A percentile compares a stretch with the other conserved stretches of the same genome.
These are phyloP conservation scores for Crucihimalaya himalaica DNA, from an alignment of 345 rosid genomes.

Conservation along the genomic window DNA sequence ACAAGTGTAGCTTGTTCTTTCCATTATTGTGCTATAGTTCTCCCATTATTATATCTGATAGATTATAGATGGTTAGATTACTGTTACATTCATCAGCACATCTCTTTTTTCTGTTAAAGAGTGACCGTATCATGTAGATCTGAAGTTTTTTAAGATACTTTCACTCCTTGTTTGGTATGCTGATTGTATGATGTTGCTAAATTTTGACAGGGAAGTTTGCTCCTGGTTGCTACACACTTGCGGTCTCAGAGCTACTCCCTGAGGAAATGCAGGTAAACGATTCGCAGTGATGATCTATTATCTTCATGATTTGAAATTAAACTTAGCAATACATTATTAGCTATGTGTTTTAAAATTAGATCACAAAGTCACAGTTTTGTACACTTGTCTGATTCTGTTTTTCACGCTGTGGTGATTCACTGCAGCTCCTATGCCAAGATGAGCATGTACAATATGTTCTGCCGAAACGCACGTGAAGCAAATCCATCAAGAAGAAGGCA, in stretches of 20 bases:
- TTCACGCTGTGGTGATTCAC: neutral
- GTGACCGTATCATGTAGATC: constrained; percentile 2
- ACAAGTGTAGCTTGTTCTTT: constrained; percentile 2
- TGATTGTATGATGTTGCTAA: constrained; percentile 6
- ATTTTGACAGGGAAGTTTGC: constrained; percentile 67
- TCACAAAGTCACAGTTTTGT: neutral
- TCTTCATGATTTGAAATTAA: neutral
- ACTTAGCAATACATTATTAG: neutral
- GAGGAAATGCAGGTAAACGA: constrained; percentile 78
- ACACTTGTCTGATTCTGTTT: neutral
- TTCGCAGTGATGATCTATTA: neutral
- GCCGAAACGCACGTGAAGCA: constrained; percentile 60
- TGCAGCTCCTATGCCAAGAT: constrained; percentile 82
- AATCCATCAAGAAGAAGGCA: constrained; percentile 8
- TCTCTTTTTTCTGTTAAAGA: neutral
- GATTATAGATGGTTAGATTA: neutral
- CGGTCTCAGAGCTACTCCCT: constrained; percentile 76
- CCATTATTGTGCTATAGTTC: neutral
- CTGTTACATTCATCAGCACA: neutral
- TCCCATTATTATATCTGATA: neutral
- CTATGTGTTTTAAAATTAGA: neutral
- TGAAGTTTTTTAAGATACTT: neutral
- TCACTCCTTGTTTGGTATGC: constrained; percentile 1
- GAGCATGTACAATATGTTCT: constrained; percentile 72
- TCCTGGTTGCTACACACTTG: constrained; percentile 87